These are phyloP conservation scores for Hemisphaericaspora xylofermentans DNA, from an alignment of 1,139 yeast genomes.

Conservation along the genomic window DNA sequence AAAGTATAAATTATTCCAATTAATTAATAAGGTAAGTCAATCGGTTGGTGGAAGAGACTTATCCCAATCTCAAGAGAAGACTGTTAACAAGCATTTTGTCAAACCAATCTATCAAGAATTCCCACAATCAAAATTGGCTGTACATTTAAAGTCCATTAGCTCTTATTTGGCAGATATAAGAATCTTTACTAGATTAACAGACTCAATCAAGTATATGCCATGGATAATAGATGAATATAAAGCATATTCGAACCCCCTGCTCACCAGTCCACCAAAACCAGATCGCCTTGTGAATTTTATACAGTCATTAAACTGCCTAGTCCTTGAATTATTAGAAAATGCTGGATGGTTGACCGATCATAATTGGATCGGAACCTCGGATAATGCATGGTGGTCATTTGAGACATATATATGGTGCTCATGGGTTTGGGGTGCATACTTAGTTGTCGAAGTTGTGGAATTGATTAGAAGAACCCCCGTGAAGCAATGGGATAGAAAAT, in stretches of 20 bases:
- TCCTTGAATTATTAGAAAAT: conserved; percentile 52
- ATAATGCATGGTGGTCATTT: conserved; percentile 43
- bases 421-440: conserved; percentile 57
- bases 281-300: conserved; percentile 39
- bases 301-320: conserved; percentile 44
- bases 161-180: conserved; percentile 52
- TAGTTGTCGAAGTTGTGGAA: conserved; percentile 48
- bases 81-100: background rate
- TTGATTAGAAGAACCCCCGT: conserved; percentile 41
- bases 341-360: conserved; percentile 61
- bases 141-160: conserved; percentile 42
- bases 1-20: conserved; percentile 19
- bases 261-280: conserved; percentile 25
- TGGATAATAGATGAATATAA: conserved; percentile 45
- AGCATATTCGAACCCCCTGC: conserved; percentile 25
- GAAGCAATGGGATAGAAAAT: conserved; percentile 34
- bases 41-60: conserved; percentile 12
- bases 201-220: conserved; percentile 50
- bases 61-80: background rate
- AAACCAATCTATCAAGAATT: conserved; percentile 6
- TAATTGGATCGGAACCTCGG: conserved; percentile 49
- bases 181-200: conserved; percentile 55
- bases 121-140: conserved; percentile 29
- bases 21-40: conserved; percentile 9
- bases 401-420: conserved; percentile 52